Evolutionary conservation across 495 filamentous ascomycete genomes (phyloP).

Genomic region (Trichoderma reesei): DNA sequence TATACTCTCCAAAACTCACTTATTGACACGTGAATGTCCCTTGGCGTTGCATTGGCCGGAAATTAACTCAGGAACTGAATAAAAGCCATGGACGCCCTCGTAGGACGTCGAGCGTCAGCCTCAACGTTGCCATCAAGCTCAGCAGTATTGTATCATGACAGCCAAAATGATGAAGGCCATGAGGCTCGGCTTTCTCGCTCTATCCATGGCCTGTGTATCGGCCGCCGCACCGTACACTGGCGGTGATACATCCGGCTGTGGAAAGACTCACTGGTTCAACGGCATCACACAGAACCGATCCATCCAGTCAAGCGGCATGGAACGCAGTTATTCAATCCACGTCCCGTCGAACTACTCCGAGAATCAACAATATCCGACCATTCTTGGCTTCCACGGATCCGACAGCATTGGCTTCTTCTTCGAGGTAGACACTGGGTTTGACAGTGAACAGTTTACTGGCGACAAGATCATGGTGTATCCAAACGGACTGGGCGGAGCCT

Average conservation of each 20-base stretch:
- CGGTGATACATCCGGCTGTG: constrained; percentile 5
- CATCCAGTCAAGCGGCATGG: neutral
- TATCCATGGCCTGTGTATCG: neutral
- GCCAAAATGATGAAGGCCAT: neutral
- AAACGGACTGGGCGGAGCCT: constrained; percentile 23
- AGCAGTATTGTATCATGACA: neutral
- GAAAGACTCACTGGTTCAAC: constrained; percentile 9
- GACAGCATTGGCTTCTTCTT: constrained; percentile 22
- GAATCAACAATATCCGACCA: constrained; percentile 14
- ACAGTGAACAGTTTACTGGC: constrained; percentile 24
- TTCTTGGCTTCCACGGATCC: constrained; percentile 24
- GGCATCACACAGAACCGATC: constrained; percentile 2
- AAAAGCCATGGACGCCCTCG: neutral
- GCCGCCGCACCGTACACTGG: neutral
- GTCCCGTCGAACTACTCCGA: constrained; percentile 17
- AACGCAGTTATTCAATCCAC: constrained; percentile 14
- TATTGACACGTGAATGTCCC: neutral
- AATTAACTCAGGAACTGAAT: neutral
- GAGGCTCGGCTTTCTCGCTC: neutral
- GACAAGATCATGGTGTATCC: constrained; percentile 33
- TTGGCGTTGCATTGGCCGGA: neutral
- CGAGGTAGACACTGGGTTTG: constrained; percentile 27
- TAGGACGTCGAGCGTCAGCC: neutral
- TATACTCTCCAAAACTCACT: neutral
- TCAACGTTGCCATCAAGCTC: neutral